Percentiles rank a stretch among this genome's conserved stretches.
Evolutionary conservation across 192 early-diverging fungal genomes (phyloP).

Genomic region (Coemansia sp.): DNA sequence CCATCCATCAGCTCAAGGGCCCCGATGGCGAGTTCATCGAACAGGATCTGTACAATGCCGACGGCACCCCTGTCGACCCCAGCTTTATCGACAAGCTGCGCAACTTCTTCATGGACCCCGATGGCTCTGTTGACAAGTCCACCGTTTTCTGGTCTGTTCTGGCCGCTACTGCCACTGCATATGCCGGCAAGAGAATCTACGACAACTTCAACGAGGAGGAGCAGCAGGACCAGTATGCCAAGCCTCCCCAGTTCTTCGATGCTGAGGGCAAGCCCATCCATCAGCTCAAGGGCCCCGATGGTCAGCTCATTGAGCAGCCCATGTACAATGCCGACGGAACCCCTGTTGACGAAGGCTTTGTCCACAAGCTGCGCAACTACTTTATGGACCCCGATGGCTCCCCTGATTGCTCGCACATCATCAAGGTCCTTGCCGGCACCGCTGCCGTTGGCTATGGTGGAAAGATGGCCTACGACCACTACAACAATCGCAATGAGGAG

Average conservation of each 20-base stretch:
- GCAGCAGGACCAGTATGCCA: constrained; percentile 9
- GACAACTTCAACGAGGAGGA: constrained; percentile 13
- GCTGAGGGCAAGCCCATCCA: constrained; percentile 6
- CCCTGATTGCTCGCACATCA: constrained; percentile 1
- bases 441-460: constrained; percentile 9
- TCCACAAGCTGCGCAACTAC: constrained; percentile 4
- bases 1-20: constrained; percentile 1
- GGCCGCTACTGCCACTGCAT: constrained; percentile 11
- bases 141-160: constrained; percentile 17
- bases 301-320: constrained; percentile 8
- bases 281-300: neutral
- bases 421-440: neutral
- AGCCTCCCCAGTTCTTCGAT: neutral
- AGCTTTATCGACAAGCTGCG: neutral
- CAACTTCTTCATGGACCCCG: constrained; percentile 2
- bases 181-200: constrained; percentile 28
- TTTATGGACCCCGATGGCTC: neutral
- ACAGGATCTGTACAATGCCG: constrained; percentile 1
- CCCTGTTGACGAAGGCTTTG: neutral
- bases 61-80: neutral
- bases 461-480: constrained; percentile 30
- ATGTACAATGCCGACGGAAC: neutral
- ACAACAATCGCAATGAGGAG: constrained; percentile 4
- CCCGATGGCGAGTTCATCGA: constrained; percentile 1
- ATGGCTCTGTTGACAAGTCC: constrained; percentile 21